Evolutionary conservation across 371 early-diverging fungal genomes (phyloP), one percentile per base, ranked within the genome.

Genomic region (Chytridium lagenaria): DNA sequence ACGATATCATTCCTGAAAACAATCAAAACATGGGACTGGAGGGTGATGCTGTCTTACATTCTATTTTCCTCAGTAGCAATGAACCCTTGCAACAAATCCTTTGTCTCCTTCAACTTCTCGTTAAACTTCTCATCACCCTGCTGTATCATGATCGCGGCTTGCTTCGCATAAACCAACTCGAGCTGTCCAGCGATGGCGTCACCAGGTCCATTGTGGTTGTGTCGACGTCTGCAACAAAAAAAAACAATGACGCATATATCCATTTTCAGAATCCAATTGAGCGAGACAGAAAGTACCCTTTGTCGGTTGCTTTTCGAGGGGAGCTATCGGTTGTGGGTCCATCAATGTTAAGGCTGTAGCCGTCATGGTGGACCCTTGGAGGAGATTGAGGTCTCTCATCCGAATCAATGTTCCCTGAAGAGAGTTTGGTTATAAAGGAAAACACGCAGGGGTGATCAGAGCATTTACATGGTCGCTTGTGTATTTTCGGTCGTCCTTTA

Each of bases 181-280:
- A 61, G 37, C 26, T 61, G 61, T 2, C 34, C 26, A 3, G 61
- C 61, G 26, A 61, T 52, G 55, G 55, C 55, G 55, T 52, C 55
- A n/a, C 55, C 26, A 26, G 55, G 26, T 26, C 55, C 5, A n/a
- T 44, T 44, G 12, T 7, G 12, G 19, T 44, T 44, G 44, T 44
- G 44, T 7, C 19, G 44, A 19, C 26, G 55, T 52, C 26, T 52
- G 26, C 12, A 44, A 44, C 55, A 52, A 52, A 52, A 7, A 5
- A 52, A 52, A 10, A 7, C 5, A 52, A 52, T 22, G 5, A 26
- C 5, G n/a, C 7, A 52, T 52, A 19, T 7, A 44, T 12, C 44
- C 12, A 44, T 12, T 44, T 44, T 19, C 26, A 7, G 44, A 44
- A 19, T 19, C 44, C 44, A 44, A 44, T 44, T 7, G 12, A 12